Evolutionary conservation across 495 filamentous ascomycete species (phyloP), one percentile per base, ranked within the genome.

Genomic region (Aspergillus avenaceus): DNA sequence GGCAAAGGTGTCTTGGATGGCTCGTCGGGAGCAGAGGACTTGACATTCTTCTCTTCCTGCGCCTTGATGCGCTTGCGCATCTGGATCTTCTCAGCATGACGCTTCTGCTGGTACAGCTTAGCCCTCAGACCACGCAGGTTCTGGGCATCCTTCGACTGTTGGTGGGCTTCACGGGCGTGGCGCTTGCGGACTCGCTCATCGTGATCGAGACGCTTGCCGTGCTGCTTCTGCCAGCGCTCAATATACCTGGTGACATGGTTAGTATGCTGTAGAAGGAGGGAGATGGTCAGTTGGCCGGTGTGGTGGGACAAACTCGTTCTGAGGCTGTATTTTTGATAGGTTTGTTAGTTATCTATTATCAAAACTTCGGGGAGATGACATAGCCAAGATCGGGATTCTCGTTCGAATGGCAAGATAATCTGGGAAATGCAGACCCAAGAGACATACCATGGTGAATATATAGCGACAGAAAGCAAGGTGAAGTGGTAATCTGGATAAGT

Each of bases 71-170:
- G 77, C 82, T 98, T 97, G 71, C 88, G 87, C 88, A 98, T 92
- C 83, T 97, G 91, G 67, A 99, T 97, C 85, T 99, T 99, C 74
- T 97, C 88, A 61, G 86, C 81, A 72, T 91, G 89, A 32, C 93
- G 81, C 81, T 93, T 87, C 78, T 96, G 87, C 67, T 90, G 86
- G 77, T 95, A 87, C 62, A 96, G 78, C 77, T 99, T 99, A 60
- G 93, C 93, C 53, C 90, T 78, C 58, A 97, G 80, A 54, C 95
- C 93, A 52, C 84, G 84, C 58, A 97, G 80, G 66, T 91, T 95
- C 74, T 97, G 91, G 13, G 93, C 88, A 71, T 96, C 81, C 58
- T 91, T 74, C 40, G 87, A 91, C 46, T 79, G 77, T 72, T 88
- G 84, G 76, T 97, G 91, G 44, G 80, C 80, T 71, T 96, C 88